Base-by-base conservation (phyloP, 2,329 filamentous ascomycete species). In the Fusarium sp. region DNA sequence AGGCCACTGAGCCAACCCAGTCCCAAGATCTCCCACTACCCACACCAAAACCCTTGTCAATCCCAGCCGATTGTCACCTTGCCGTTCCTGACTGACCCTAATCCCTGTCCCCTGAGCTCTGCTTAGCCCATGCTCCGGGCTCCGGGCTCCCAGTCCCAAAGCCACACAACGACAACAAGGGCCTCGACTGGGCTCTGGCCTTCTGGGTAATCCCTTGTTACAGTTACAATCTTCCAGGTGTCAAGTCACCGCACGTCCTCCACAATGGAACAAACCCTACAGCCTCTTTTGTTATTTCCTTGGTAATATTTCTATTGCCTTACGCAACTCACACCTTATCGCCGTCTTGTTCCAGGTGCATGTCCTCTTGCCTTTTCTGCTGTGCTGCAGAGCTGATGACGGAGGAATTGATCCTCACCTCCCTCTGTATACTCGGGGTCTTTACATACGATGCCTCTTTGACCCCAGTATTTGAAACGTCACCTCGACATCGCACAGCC, bases 21-120 rank as follows among this genome's bases (percentile, higher is more conserved):
- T 7, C 31, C 47, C 53, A 45, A 54, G 57, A 65, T 59, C 51
- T 55, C 45, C 65, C 63, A 65, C 65, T 44, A 58, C 62, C 56
- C 57, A 62, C 62, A 55, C 34, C 24, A 36, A 40, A 52, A 65
- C 54, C 68, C 68, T 70, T 58, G 63, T 69, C 65, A 46, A 65
- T 69, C 69, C 63, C 58, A 53, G 59, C 58, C 65, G 68, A 65
- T 68, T 69, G 53, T 61, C 56, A 56, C 64, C 67, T 65, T 65
- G 58, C 58, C 67, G 67, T 70, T 70, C 69, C 65, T 69, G 69
- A 65, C 62, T 60, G 57, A 48, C 49, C 52, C 46, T 49, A 35
- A 52, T 48, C 61, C 53, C 48, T 60, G 53, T 48, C 48, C 50
- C 31, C 53, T 43, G 65, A 56, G 53, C 41, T 41, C 42, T 40